Percentiles rank a stretch among this genome's conserved stretches.
Conservation (phyloP, 805 yeast species). For the Candida nitratophila region DNA sequence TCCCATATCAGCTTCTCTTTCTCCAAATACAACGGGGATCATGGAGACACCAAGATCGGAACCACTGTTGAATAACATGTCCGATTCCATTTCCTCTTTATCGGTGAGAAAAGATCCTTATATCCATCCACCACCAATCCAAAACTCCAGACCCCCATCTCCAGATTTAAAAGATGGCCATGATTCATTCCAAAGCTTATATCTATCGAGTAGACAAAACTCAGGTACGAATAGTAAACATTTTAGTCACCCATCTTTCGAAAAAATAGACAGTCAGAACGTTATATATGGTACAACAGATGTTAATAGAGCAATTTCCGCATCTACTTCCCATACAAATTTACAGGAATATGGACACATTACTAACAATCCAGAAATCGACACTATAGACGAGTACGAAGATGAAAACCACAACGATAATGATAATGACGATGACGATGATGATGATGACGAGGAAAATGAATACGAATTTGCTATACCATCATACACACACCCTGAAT, state of each 20-base stretch:
- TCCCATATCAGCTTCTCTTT: no score
- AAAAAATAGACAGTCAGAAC: conserved; percentile 10
- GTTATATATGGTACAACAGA: conserved; percentile 12
- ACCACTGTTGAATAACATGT: no score
- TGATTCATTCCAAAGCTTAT: background rate
- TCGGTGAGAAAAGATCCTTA: conserved; percentile 12
- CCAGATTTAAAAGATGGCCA: conserved; percentile 2
- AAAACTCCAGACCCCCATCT: conserved; percentile 10
- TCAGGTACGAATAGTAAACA: background rate
- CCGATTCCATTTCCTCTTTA: background rate
- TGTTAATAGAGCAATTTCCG: background rate
- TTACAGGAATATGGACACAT: no score
- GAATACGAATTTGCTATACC: conserved; percentile 54
- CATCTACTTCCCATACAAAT: no score
- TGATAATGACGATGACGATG: conserved; percentile 16
- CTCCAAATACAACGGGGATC: no score
- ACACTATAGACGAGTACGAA: background rate
- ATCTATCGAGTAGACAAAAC: background rate
- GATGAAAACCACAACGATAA: conserved; percentile 6
- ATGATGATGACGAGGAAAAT: conserved; percentile 27
- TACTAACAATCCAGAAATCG: background rate
- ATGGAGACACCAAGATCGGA: no score
- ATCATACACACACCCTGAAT: conserved; percentile 72
- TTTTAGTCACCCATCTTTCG: conserved; percentile 2
- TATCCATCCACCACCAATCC: conserved; percentile 15